A percentile compares a stretch with the other conserved stretches of the same genome.
These are phyloP conservation scores for Emergomyces orientalis DNA, from an alignment of 2,329 filamentous ascomycete species.

Conservation along the genomic window DNA sequence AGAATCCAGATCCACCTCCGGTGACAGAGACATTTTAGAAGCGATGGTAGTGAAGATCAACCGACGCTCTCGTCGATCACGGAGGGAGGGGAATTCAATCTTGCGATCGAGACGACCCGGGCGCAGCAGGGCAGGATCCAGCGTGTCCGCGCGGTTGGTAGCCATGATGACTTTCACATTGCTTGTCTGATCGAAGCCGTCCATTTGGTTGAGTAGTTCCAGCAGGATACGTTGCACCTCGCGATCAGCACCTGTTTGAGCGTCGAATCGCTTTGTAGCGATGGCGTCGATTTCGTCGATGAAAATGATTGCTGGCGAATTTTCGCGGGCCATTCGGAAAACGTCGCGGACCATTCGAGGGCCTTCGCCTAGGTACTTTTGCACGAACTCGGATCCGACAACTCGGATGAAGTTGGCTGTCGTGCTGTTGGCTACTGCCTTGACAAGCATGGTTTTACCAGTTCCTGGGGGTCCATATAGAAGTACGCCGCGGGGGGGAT, in stretches of 20 bases:
- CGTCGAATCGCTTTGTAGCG: slow-evolving; percentile 97
- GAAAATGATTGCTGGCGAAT: slow-evolving; percentile 97
- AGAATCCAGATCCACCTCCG: slow-evolving; percentile 92
- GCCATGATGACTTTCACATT: slow-evolving; percentile 99
- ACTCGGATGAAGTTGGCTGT: slow-evolving; percentile 98
- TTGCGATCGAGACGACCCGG: slow-evolving; percentile 94
- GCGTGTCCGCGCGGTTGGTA: slow-evolving; percentile 93
- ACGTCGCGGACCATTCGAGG: slow-evolving; percentile 98
- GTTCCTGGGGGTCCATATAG: slow-evolving; percentile 94
- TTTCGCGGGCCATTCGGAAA: slow-evolving; percentile 97
- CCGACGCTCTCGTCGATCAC: slow-evolving; percentile 86
- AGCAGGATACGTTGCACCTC: slow-evolving; percentile 98
- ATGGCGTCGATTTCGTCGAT: slow-evolving; percentile 99
- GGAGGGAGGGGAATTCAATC: slow-evolving; percentile 95
- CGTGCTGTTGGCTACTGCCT: slow-evolving; percentile 96
- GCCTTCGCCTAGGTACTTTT: slow-evolving; percentile 96
- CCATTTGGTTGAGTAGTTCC: slow-evolving; percentile 98
- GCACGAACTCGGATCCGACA: slow-evolving; percentile 95
- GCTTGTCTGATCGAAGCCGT: slow-evolving; percentile 96
- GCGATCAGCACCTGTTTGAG: slow-evolving; percentile 92
- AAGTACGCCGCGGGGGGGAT: slow-evolving; percentile 90
- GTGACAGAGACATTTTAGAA: slow-evolving; percentile 90
- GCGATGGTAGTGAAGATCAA: slow-evolving; percentile 98
- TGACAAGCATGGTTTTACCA: slow-evolving; percentile 95
- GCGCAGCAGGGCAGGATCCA: slow-evolving; percentile 88